phyloP scores from a whole-genome alignment of 1,284 basidiomycete genomes.

The Trametes hirsuta region DNA sequence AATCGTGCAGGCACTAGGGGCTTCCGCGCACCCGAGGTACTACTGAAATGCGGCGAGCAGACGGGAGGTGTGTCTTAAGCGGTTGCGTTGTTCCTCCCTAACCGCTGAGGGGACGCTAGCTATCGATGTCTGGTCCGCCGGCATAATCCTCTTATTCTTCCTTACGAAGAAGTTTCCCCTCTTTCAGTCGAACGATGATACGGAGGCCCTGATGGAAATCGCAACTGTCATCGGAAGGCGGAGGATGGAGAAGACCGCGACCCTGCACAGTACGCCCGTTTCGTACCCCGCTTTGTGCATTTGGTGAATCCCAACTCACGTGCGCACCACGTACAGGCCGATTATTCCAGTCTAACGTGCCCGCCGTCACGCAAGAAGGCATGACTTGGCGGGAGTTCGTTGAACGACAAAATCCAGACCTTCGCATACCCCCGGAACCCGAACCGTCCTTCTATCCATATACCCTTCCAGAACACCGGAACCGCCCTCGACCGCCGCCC shows the following conservation, averaged over 20 bases:
- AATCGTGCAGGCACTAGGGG: constrained; percentile 97
- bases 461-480: constrained; percentile 23
- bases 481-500: constrained; percentile 33
- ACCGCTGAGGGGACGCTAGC: constrained; percentile 50
- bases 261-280: constrained; percentile 80
- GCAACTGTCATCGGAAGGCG: constrained; percentile 84
- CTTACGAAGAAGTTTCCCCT: constrained; percentile 92
- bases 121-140: constrained; percentile 96
- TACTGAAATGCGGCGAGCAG: constrained; percentile 95
- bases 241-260: constrained; percentile 86
- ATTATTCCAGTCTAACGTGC: constrained; percentile 85
- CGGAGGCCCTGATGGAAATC: constrained; percentile 95
- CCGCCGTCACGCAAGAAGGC: constrained; percentile 68
- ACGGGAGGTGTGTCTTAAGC: constrained; percentile 72
- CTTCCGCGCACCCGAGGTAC: constrained; percentile 95
- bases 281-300: neutral
- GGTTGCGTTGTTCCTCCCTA: constrained; percentile 1
- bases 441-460: constrained; percentile 61
- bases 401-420: constrained; percentile 73
- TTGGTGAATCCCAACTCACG: neutral
- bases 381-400: constrained; percentile 76
- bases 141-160: constrained; percentile 92
- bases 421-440: constrained; percentile 59
- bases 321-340: constrained; percentile 63
- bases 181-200: constrained; percentile 94